Conservation (phyloP, 179 eudicot genomes). For the Corrigiola litoralis region DNA sequence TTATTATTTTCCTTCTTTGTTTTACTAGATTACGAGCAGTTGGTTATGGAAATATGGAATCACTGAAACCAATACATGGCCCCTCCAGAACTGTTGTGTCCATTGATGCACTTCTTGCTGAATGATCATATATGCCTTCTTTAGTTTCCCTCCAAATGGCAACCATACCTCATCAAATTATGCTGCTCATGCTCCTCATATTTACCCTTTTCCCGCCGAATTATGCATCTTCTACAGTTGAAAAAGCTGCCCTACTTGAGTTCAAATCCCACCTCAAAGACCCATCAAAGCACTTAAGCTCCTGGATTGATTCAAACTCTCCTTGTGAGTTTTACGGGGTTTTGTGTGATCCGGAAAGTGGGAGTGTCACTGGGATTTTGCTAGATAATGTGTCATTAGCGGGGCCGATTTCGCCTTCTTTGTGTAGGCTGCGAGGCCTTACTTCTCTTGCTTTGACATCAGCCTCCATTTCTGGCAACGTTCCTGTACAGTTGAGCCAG, state of each 20-base stretch:
- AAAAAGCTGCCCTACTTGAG: constrained; percentile 58
- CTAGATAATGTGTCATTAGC: constrained; percentile 51
- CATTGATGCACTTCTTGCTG: not conserved
- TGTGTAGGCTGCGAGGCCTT: constrained; percentile 49
- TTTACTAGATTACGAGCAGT: constrained; percentile 11
- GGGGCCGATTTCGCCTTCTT: constrained; percentile 59
- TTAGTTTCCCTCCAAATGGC: constrained; percentile 26
- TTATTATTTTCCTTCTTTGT: not conserved
- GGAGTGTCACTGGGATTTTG: constrained; percentile 44
- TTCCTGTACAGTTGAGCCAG: constrained; percentile 40
- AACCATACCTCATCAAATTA: constrained; percentile 17
- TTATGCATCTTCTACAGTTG: constrained; percentile 26
- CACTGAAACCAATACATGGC: constrained; percentile 23
- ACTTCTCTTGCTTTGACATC: constrained; percentile 45
- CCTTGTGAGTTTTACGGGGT: constrained; percentile 65
- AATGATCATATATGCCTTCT: constrained; percentile 7
- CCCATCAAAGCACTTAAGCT: constrained; percentile 51
- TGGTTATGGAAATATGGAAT: constrained; percentile 17
- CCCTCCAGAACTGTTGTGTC: not conserved
- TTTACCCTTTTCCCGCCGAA: constrained; percentile 31
- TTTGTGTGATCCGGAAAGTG: constrained; percentile 52
- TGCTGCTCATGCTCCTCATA: constrained; percentile 24
- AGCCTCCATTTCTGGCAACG: constrained; percentile 41
- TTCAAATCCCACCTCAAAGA: constrained; percentile 71
- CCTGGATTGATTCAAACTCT: constrained; percentile 60